A percentile compares a stretch with the other conserved stretches of the same genome.
Conservation (phyloP, 2,329 filamentous ascomycete species). For the Fusarium clavum region DNA sequence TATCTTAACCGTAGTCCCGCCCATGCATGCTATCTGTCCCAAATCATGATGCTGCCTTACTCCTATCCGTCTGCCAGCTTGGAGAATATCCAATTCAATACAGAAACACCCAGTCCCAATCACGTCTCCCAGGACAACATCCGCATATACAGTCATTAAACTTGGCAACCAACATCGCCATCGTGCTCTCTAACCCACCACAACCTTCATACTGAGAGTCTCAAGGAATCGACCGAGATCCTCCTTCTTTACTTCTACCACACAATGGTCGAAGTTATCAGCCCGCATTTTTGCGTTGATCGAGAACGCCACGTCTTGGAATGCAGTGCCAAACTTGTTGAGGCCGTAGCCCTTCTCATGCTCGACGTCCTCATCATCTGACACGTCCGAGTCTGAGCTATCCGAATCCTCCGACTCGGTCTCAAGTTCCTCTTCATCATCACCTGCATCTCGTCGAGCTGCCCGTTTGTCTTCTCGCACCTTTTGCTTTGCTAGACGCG, state of each 20-base stretch:
- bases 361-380: slow-evolving; percentile 64
- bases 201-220: slow-evolving; percentile 88
- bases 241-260: slow-evolving; percentile 97
- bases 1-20: slow-evolving; percentile 37
- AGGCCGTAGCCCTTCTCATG: slow-evolving; percentile 76
- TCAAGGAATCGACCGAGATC: slow-evolving; percentile 92
- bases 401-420: slow-evolving; percentile 59
- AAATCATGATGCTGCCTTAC: slow-evolving; percentile 37
- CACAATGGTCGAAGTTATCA: slow-evolving; percentile 97
- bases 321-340: slow-evolving; percentile 94
- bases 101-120: slow-evolving; percentile 13
- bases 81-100: slow-evolving; percentile 23
- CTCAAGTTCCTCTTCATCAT: slow-evolving; percentile 62
- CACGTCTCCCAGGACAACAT: slow-evolving; percentile 20
- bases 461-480: slow-evolving; percentile 70
- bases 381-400: slow-evolving; percentile 57
- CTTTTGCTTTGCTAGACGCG: slow-evolving; percentile 66
- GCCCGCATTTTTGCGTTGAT: slow-evolving; percentile 79
- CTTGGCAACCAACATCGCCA: not conserved
- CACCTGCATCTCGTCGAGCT: slow-evolving; percentile 61
- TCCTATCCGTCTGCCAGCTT: slow-evolving; percentile 24
- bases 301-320: slow-evolving; percentile 86
- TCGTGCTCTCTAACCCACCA: slow-evolving; percentile 66
- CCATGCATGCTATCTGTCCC: slow-evolving; percentile 34
- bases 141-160: slow-evolving; percentile 20